A percentile compares a stretch with the other conserved stretches of the same genome.
Conservation (phyloP, 768 basidiomycete genomes). For the Boletellus ananas region DNA sequence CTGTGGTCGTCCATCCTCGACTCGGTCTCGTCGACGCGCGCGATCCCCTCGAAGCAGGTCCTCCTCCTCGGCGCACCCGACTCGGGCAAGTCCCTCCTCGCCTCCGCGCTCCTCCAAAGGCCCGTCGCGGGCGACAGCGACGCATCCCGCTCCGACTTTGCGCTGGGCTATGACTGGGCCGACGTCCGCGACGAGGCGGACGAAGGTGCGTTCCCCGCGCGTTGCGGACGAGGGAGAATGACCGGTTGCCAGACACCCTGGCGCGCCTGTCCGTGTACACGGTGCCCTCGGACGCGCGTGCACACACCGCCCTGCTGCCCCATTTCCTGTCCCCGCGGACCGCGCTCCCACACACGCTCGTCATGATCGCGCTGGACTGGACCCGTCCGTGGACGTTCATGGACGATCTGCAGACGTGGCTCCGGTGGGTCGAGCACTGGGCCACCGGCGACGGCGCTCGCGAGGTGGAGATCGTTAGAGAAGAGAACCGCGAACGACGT, state of each 20-base stretch:
- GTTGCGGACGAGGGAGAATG: too few species aligned
- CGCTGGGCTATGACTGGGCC: conserved; percentile 89
- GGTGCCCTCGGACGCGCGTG: conserved; percentile 74
- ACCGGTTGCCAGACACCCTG: conserved; percentile 61
- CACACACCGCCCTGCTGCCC: conserved; percentile 70
- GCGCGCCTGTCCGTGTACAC: conserved; percentile 88
- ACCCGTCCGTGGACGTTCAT: conserved; percentile 91
- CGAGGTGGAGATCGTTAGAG: conserved; percentile 69
- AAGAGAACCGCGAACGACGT: conserved; percentile 84
- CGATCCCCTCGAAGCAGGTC: conserved; percentile 83
- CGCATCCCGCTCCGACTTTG: conserved; percentile 67
- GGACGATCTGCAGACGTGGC: conserved; percentile 79
- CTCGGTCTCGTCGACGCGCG: conserved; percentile 75
- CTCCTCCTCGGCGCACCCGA: conserved; percentile 77
- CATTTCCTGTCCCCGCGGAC: conserved; percentile 73
- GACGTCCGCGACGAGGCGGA: conserved; percentile 91
- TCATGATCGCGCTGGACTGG: conserved; percentile 92
- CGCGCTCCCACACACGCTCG: conserved; percentile 64
- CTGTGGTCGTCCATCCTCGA: conserved; percentile 93
- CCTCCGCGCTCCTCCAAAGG: conserved; percentile 69
- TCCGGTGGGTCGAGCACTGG: conserved; percentile 84
- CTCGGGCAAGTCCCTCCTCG: conserved; percentile 75
- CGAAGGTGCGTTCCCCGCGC: conserved; percentile 62
- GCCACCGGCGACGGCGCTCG: conserved; percentile 61
- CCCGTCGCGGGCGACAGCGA: conserved; percentile 50